Base-by-base conservation (phyloP, 495 filamentous ascomycete genomes). In the Penicillium desertorum region DNA sequence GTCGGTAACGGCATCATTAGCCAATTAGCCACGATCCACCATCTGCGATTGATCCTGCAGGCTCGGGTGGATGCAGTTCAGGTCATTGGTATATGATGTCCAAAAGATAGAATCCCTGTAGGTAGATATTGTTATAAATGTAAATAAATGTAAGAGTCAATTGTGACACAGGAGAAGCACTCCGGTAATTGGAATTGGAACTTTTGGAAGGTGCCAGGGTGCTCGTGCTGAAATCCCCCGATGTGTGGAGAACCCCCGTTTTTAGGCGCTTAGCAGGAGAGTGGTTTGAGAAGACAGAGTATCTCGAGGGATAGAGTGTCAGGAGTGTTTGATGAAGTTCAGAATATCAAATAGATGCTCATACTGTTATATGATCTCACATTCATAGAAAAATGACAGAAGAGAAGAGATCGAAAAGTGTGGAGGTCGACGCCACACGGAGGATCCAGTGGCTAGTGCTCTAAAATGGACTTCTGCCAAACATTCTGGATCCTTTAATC, bases 41-140 rank as follows among this genome's bases (percentile, higher is more conserved):
- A 55, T 56, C 56, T 59, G 51, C 59, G 59, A 60, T 61, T 68
- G 54, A 54, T 25, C 54, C 63, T 66, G 61, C 63, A 55, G 39
- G 25, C 32, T 32, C 45, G 45, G 45, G 45, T 47, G 16, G 45
- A 19, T 47, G 45, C 45, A 30, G 16, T 47, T 30, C 12, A 29
- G 16, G 41, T 43, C 17, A 43, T 12, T 20, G 19, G 41, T 43
- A 43, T 43, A 19, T 22, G 41, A 43, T 43, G 19, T 22, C 19
- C 17, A 19, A 43, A 37, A 37, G 19, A 4, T 43, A 43, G 19
- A 22, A 43, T 12, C 34, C 34, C 5, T 37, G 34, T 14, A 7
- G 16, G 34, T 37, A 37, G 34, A 43, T 22, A 43, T 19, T n/a
- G 2, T 43, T 43, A 3, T 45, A 44, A 20, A 1, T 25, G 12